Conservation (phyloP, 495 filamentous ascomycete genomes). For the Aspergillus taichungensis region DNA sequence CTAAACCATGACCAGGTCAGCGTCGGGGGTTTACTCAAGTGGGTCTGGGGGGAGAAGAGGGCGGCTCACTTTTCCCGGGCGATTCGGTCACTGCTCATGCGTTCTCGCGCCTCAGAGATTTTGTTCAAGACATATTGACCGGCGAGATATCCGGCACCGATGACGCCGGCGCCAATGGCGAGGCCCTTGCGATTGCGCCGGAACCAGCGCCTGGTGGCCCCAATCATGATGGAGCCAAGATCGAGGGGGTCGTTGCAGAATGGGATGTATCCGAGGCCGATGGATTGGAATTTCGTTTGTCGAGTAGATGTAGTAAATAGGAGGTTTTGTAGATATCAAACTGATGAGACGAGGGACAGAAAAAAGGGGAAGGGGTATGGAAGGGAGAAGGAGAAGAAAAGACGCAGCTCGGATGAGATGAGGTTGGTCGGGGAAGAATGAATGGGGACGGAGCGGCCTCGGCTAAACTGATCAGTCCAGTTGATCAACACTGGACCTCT, state of each 20-base stretch:
- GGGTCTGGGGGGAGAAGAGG: neutral
- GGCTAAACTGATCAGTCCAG: slow-evolving; percentile 17
- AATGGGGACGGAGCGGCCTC: slow-evolving; percentile 22
- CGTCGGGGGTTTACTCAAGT: slow-evolving; percentile 2
- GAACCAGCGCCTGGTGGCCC: slow-evolving; percentile 77
- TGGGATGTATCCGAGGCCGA: neutral
- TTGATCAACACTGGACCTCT: too few relatives aligned
- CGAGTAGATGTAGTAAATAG: neutral
- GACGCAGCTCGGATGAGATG: slow-evolving; percentile 6
- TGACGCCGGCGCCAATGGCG: slow-evolving; percentile 74
- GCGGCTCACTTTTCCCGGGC: slow-evolving; percentile 85
- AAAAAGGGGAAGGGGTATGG: slow-evolving; percentile 1
- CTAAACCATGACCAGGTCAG: slow-evolving; percentile 33
- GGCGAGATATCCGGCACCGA: slow-evolving; percentile 86
- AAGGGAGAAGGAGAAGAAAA: slow-evolving; percentile 6
- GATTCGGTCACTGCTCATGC: slow-evolving; percentile 90
- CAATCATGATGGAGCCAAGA: slow-evolving; percentile 55
- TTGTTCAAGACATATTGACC: slow-evolving; percentile 86
- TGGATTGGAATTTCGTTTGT: neutral
- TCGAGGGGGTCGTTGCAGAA: neutral
- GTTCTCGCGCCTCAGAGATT: slow-evolving; percentile 84
- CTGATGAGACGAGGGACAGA: slow-evolving; percentile 1
- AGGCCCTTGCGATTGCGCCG: slow-evolving; percentile 84
- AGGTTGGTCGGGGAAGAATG: slow-evolving; percentile 6
- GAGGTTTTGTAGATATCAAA: neutral